phyloP scores from a whole-genome alignment of 2,329 filamentous ascomycete species.

The Neofusicoccum parvum region DNA sequence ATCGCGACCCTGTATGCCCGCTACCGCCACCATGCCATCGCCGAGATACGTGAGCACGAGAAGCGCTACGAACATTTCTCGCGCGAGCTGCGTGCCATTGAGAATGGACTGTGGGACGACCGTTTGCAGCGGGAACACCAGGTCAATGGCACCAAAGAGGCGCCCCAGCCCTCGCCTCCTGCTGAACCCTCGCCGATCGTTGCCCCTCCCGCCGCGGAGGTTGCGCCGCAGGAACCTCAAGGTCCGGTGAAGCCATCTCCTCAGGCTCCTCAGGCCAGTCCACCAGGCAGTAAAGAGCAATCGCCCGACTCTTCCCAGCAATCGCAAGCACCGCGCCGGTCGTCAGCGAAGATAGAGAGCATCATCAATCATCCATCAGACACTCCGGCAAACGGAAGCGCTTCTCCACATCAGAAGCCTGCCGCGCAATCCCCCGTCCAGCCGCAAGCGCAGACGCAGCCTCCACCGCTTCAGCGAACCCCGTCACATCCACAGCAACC shows the following conservation, averaged over 20 bases:
- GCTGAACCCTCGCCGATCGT: conserved; percentile 22
- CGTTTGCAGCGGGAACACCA: conserved; percentile 31
- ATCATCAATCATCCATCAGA: conserved; percentile 19
- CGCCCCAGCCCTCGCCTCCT: conserved; percentile 25
- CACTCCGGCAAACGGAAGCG: conserved; percentile 6
- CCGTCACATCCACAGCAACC: conserved; percentile 10
- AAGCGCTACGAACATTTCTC: conserved; percentile 63
- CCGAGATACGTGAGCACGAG: conserved; percentile 75
- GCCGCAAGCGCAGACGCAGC: not conserved
- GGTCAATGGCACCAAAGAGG: conserved; percentile 29
- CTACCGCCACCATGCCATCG: conserved; percentile 71
- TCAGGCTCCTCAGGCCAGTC: conserved; percentile 1
- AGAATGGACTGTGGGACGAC: conserved; percentile 61
- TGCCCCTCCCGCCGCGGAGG: not conserved
- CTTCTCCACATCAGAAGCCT: conserved; percentile 13
- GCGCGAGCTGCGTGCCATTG: conserved; percentile 68
- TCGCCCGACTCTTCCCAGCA: conserved; percentile 4
- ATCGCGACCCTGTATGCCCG: conserved; percentile 73
- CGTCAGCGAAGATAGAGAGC: conserved; percentile 19
- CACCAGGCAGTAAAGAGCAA: conserved; percentile 12
- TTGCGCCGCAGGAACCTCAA: conserved; percentile 10
- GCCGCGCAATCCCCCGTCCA: conserved; percentile 12
- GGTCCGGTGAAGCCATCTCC: conserved; percentile 5
- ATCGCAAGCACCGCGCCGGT: not conserved
- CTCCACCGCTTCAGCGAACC: conserved; percentile 1